phyloP scores from a whole-genome alignment of 2,329 filamentous ascomycete species.

The Graphium sp. region DNA sequence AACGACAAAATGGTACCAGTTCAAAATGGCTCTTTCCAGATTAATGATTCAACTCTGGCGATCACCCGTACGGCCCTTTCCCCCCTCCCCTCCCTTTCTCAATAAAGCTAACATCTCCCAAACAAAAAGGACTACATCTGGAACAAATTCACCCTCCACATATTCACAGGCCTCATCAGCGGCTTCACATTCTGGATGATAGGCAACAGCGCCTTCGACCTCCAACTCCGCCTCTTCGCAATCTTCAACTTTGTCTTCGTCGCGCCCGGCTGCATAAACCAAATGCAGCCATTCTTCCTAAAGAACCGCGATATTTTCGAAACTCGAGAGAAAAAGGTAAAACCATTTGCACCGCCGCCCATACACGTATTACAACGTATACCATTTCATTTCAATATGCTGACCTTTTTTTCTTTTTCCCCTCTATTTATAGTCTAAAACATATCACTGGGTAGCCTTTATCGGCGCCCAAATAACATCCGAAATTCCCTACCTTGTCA shows the following conservation, averaged over 20 bases:
- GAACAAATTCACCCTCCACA: conserved; percentile 18
- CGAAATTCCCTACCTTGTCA: conserved; percentile 25
- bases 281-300: conserved; percentile 30
- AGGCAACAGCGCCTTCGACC: conserved; percentile 18
- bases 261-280: conserved; percentile 17
- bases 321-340: conserved; percentile 25
- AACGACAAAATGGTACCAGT: conserved; percentile 19
- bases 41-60: conserved; percentile 10
- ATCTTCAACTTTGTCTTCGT: conserved; percentile 37
- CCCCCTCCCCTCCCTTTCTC: no score
- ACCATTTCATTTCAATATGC: background rate
- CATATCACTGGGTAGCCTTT: conserved; percentile 34
- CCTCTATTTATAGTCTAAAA: conserved; percentile 27
- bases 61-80: conserved; percentile 7
- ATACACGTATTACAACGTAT: background rate
- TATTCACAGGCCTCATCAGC: conserved; percentile 25
- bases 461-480: conserved; percentile 32
- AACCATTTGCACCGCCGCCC: background rate
- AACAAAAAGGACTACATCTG: conserved; percentile 10
- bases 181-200: conserved; percentile 33
- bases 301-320: conserved; percentile 29
- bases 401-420: background rate
- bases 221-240: conserved; percentile 24
- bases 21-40: conserved; percentile 14
- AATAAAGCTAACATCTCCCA: no score